These are phyloP conservation scores for Delphinella strobiligena DNA, from an alignment of 2,329 filamentous ascomycete species.

Conservation along the genomic window DNA sequence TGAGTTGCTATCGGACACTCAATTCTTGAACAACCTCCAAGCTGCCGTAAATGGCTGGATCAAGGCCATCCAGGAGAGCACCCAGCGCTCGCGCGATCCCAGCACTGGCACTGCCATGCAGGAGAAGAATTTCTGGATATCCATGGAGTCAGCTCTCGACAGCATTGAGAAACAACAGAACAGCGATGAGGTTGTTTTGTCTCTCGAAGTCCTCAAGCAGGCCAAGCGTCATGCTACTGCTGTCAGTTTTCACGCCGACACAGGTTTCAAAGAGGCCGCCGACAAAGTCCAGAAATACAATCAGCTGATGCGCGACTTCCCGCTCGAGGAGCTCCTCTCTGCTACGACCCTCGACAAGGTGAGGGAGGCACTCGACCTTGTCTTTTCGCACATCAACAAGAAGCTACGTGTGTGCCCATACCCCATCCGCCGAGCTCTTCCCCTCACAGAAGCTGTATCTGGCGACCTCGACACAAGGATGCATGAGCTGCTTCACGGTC, in stretches of 20 bases:
- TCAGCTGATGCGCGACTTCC: slow-evolving; percentile 95
- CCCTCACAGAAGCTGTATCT: slow-evolving; percentile 94
- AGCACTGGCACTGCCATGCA: slow-evolving; percentile 72
- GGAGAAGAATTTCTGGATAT: slow-evolving; percentile 98
- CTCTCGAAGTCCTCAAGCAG: slow-evolving; percentile 88
- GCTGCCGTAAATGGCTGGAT: slow-evolving; percentile 96
- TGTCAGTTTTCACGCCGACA: slow-evolving; percentile 92
- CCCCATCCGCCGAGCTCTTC: slow-evolving; percentile 78
- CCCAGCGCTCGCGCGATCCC: slow-evolving; percentile 82
- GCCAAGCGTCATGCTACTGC: slow-evolving; percentile 97
- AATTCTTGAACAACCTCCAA: slow-evolving; percentile 87
- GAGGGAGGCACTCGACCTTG: slow-evolving; percentile 75
- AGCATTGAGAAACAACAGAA: slow-evolving; percentile 80
- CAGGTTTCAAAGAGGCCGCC: slow-evolving; percentile 87
- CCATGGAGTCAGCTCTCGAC: slow-evolving; percentile 88
- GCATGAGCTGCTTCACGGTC: slow-evolving; percentile 74
- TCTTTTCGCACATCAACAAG: slow-evolving; percentile 93
- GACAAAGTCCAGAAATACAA: slow-evolving; percentile 98
- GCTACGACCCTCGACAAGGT: slow-evolving; percentile 82
- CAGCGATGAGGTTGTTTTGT: slow-evolving; percentile 79
- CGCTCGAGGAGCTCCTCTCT: slow-evolving; percentile 84
- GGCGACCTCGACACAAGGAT: slow-evolving; percentile 79
- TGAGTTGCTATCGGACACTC: slow-evolving; percentile 71
- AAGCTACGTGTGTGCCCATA: slow-evolving; percentile 95
- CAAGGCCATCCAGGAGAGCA: slow-evolving; percentile 93